Percentiles rank a stretch among this genome's conserved stretches.
Evolutionary conservation across 75 land plant genomes (phyloP).

Genomic region (Cupressus sempervirens): DNA sequence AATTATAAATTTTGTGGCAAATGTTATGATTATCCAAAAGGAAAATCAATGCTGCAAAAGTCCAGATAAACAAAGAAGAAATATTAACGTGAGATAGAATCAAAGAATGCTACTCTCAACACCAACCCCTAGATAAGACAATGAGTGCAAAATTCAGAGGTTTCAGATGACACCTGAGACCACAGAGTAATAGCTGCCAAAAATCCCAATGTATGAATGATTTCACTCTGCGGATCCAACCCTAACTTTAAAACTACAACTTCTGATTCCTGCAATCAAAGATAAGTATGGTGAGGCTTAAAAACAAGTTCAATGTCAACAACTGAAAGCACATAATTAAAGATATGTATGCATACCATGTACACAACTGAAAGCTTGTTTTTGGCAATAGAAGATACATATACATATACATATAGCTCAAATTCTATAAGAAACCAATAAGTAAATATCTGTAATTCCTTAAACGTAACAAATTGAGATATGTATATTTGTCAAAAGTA

Average conservation of each 20-base stretch:
- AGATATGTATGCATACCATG: neutral
- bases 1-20: neutral
- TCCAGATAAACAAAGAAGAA: neutral
- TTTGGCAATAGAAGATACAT: neutral
- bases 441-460: neutral
- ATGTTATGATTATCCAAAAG: neutral
- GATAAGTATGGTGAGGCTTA: neutral
- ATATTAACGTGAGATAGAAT: neutral
- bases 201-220: conserved; percentile 80
- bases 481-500: neutral
- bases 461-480: neutral
- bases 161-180: conserved; percentile 70
- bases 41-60: neutral
- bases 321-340: neutral
- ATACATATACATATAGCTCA: conserved; percentile 2
- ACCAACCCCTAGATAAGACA: neutral
- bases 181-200: conserved; percentile 76
- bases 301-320: neutral
- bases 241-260: conserved; percentile 43
- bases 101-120: neutral
- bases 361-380: neutral
- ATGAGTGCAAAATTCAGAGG: neutral
- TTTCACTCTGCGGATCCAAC: conserved; percentile 77
- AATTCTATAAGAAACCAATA: neutral
- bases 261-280: conserved; percentile 61